Evolutionary conservation across 768 basidiomycete species (phyloP), one percentile per base, ranked within the genome.

Genomic region (Hydnum rufescens): DNA sequence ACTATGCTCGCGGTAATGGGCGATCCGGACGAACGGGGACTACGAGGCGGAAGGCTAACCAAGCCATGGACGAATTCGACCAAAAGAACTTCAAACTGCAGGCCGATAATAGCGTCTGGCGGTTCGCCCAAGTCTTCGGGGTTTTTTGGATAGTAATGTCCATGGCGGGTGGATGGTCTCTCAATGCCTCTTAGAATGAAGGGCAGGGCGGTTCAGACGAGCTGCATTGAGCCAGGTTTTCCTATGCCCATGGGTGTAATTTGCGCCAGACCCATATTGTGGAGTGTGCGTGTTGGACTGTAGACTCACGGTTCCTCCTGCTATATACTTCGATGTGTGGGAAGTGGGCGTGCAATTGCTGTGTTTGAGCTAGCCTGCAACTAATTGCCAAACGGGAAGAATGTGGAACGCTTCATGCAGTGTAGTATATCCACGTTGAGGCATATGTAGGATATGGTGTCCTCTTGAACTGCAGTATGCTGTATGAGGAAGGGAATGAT

Each of bases 91-190:
- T 51, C 26, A 42, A 53, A 22, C 53, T 58, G n/a, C 48, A 51
- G 19, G 52, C 49, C n/a, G 57, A 58, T 26, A 54, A 36, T 16
- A 53, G 52, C n/a, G n/a, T 58, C 26, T 42, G 48, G 53, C 51
- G 57, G 46, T 46, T 51, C 3, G 32, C 55, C 19, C 57, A 58
- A 42, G 57, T 58, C 5, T 53, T 54, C 26, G 55, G 55, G 18
- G 34, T 58, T 6, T 42, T 58, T 18, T 51, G 55, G 32, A 44
- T 53, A 4, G 52, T 57, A 3, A 32, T 50, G n/a, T 32, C 53
- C 19, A 30, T 58, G 18, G 55, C 46, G 5, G 51, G 57, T 6
- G 31, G 49, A 29, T 50, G 26, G 29, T 47, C 44, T 13, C 13
- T 47, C 16, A 47, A 47, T 25, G 44, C 44, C 26, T 8, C 13